Evolutionary conservation across 148 eudicot species (phyloP).

Genomic region (Simmondsia chinensis): DNA sequence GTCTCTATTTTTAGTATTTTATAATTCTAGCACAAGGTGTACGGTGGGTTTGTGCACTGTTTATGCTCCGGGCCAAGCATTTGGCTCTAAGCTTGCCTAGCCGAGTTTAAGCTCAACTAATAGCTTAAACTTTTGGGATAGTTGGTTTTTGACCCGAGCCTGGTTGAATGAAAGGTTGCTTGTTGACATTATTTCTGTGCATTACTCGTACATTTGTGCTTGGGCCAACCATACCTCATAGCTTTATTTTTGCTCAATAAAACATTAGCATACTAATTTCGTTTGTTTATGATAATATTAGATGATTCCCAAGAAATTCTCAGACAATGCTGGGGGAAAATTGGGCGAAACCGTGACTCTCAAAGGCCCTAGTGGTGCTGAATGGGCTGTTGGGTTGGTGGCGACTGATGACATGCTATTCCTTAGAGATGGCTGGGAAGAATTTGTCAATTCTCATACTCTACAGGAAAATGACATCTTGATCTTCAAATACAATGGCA

Average conservation of each 20-base stretch:
- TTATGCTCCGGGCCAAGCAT: too few relatives aligned
- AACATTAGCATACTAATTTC: neutral
- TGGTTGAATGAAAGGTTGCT: too few relatives aligned
- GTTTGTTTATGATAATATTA: conserved; percentile 9
- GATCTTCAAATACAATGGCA: conserved; percentile 37
- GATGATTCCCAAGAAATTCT: conserved; percentile 42
- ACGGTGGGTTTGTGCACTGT: too few relatives aligned
- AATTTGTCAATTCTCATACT: conserved; percentile 31
- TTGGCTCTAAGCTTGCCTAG: too few relatives aligned
- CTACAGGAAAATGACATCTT: conserved; percentile 34
- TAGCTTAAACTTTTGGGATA: too few relatives aligned
- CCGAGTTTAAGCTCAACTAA: too few relatives aligned
- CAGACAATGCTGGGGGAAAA: conserved; percentile 25
- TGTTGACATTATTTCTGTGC: too few relatives aligned
- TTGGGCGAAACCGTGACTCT: conserved; percentile 18
- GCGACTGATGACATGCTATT: conserved; percentile 16
- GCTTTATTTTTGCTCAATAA: neutral
- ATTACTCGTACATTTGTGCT: too few relatives aligned
- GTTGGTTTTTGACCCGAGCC: too few relatives aligned
- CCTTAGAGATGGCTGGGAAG: conserved; percentile 36
- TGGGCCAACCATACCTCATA: neutral
- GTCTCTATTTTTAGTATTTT: too few relatives aligned
- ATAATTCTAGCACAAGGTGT: too few relatives aligned
- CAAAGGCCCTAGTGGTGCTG: conserved; percentile 40
- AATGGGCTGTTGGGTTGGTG: conserved; percentile 34